Conservation (phyloP, 2,329 filamentous ascomycete genomes). For the Xylariaceae sp. region DNA sequence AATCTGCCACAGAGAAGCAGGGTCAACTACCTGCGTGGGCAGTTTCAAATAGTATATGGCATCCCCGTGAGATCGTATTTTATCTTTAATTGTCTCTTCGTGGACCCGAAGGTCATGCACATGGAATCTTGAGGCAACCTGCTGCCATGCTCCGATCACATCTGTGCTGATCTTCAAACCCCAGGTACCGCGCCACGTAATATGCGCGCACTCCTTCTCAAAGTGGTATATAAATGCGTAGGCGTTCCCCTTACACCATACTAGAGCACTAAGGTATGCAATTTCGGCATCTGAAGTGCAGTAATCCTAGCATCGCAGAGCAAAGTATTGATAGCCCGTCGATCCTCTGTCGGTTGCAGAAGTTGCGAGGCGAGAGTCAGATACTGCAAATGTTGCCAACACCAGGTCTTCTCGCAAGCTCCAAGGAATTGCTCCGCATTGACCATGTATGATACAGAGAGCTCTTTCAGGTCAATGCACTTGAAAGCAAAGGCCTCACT, state of each 20-base stretch:
- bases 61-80: constrained; percentile 29
- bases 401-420: constrained; percentile 22
- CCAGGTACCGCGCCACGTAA: constrained; percentile 35
- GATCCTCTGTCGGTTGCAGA: constrained; percentile 17
- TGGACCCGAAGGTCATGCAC: constrained; percentile 21
- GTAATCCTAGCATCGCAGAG: constrained; percentile 21
- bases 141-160: constrained; percentile 26
- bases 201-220: constrained; percentile 17
- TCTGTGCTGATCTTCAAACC: constrained; percentile 21
- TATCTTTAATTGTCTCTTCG: constrained; percentile 18
- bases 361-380: constrained; percentile 33
- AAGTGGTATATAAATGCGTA: constrained; percentile 32
- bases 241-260: constrained; percentile 28
- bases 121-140: constrained; percentile 16
- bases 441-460: constrained; percentile 29
- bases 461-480: too few relatives aligned
- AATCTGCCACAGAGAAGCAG: constrained; percentile 33
- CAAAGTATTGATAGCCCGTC: constrained; percentile 21
- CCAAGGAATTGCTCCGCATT: constrained; percentile 29
- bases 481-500: too few relatives aligned
- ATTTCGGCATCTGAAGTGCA: constrained; percentile 29
- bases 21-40: constrained; percentile 30
- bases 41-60: constrained; percentile 30
- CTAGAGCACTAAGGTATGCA: constrained; percentile 34
- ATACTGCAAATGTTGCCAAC: constrained; percentile 29